phyloP scores from a whole-genome alignment of 768 basidiomycete species.

The Podaxis carcinomalis region DNA sequence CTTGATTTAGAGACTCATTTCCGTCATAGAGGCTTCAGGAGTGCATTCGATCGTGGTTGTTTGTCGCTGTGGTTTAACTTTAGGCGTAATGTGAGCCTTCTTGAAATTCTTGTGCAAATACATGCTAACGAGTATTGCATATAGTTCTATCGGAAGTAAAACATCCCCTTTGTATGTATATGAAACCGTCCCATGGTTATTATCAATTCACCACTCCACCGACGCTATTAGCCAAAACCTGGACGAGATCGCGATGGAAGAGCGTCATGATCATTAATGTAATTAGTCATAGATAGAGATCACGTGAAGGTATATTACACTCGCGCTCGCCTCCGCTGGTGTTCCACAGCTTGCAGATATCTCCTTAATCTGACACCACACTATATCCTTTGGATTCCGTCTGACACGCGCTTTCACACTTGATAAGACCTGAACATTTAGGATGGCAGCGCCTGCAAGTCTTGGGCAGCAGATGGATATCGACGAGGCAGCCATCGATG shows the following conservation, averaged over 20 bases:
- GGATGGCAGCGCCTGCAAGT: constrained; percentile 36
- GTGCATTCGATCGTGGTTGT: constrained; percentile 96
- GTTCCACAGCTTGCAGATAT: constrained; percentile 4
- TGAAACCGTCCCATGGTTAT: background rate
- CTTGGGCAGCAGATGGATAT: constrained; percentile 67
- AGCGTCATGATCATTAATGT: background rate
- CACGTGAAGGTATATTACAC: constrained; percentile 17
- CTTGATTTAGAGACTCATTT: constrained; percentile 4
- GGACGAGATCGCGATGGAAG: background rate
- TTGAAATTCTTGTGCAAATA: constrained; percentile 10
- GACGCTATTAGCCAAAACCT: background rate
- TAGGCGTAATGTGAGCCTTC: constrained; percentile 77
- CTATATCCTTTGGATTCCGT: constrained; percentile 1
- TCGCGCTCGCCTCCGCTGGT: background rate
- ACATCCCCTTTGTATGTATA: background rate
- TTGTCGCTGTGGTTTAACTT: constrained; percentile 96
- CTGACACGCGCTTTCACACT: constrained; percentile 14
- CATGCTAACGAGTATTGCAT: constrained; percentile 13
- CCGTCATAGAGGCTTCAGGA: constrained; percentile 78
- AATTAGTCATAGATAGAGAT: constrained; percentile 13
- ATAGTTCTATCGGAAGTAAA: constrained; percentile 80
- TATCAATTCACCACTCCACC: background rate
- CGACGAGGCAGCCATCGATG: constrained; percentile 86
- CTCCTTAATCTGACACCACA: background rate
- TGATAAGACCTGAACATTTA: constrained; percentile 4